Conservation (phyloP, 2,329 filamentous ascomycete genomes). For the Colletotrichum magnum region DNA sequence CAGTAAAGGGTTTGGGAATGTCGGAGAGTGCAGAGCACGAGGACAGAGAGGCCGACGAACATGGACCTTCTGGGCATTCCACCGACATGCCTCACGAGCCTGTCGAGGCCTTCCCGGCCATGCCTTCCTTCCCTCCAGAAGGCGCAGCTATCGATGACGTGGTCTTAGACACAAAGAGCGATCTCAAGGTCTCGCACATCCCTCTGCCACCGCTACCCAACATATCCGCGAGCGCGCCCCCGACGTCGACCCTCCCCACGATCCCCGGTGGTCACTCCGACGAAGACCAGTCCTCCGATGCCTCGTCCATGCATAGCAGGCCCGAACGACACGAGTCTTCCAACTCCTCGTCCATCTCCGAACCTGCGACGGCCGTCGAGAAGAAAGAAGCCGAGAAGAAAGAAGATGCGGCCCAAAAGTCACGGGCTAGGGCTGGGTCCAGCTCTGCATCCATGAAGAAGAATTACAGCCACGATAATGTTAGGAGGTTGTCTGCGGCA, state of each 20-base stretch:
- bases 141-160: neutral
- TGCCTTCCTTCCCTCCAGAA: slow-evolving; percentile 34
- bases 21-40: slow-evolving; percentile 22
- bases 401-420: slow-evolving; percentile 13
- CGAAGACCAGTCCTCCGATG: slow-evolving; percentile 40
- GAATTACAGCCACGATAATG: slow-evolving; percentile 55
- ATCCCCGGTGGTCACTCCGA: slow-evolving; percentile 39
- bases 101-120: slow-evolving; percentile 30
- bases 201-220: slow-evolving; percentile 31
- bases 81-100: slow-evolving; percentile 17
- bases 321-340: slow-evolving; percentile 28
- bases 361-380: slow-evolving; percentile 26
- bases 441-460: slow-evolving; percentile 42
- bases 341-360: slow-evolving; percentile 30
- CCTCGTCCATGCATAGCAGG: slow-evolving; percentile 33
- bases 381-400: slow-evolving; percentile 14
- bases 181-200: slow-evolving; percentile 37
- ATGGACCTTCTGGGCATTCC: slow-evolving; percentile 19
- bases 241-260: slow-evolving; percentile 38
- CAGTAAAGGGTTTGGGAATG: slow-evolving; percentile 38
- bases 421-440: slow-evolving; percentile 28
- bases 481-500: slow-evolving; percentile 69
- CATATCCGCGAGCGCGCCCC: slow-evolving; percentile 36
- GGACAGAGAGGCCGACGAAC: slow-evolving; percentile 24
- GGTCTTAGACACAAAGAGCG: slow-evolving; percentile 15